These are phyloP conservation scores for Hypsizygus ulmarius DNA, from an alignment of 1,284 basidiomycete species.

Conservation along the genomic window DNA sequence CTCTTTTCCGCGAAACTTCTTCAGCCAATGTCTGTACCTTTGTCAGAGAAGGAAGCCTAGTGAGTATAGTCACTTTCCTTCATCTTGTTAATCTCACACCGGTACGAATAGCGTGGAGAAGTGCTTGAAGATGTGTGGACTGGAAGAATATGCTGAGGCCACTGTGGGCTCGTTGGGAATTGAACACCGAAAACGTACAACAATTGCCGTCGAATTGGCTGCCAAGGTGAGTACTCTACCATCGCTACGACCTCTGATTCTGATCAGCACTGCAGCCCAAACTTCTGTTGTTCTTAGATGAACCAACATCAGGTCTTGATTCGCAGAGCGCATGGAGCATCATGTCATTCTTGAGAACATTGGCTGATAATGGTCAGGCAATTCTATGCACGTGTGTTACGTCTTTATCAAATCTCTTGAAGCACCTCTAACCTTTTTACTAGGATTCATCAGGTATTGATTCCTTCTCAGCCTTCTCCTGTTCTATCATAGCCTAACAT, in stretches of 20 bases:
- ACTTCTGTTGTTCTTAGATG: constrained; percentile 80
- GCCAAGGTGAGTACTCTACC: constrained; percentile 43
- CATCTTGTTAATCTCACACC: background rate
- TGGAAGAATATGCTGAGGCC: constrained; percentile 72
- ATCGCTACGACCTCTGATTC: background rate
- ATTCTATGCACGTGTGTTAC: constrained; percentile 70
- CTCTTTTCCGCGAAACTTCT: constrained; percentile 80
- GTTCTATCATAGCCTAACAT: background rate
- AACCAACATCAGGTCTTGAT: constrained; percentile 85
- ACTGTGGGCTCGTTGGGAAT: constrained; percentile 76
- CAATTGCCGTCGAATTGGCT: constrained; percentile 83
- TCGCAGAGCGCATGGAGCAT: constrained; percentile 89
- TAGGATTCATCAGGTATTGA: constrained; percentile 35
- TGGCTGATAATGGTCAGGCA: constrained; percentile 76
- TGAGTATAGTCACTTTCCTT: constrained; percentile 23
- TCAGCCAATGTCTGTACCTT: constrained; percentile 65
- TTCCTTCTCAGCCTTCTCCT: background rate
- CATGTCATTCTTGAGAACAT: constrained; percentile 69
- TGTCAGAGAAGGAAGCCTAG: constrained; percentile 68
- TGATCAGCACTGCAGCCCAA: constrained; percentile 49
- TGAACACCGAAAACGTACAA: constrained; percentile 79
- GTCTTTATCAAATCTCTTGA: constrained; percentile 26
- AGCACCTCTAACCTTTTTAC: background rate
- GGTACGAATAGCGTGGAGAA: constrained; percentile 56
- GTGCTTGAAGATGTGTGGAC: constrained; percentile 78